Evolutionary conservation across 352 stramenopile species (phyloP), one percentile per base, ranked within the genome.

Genomic region (Globisporangium abappressorium): DNA sequence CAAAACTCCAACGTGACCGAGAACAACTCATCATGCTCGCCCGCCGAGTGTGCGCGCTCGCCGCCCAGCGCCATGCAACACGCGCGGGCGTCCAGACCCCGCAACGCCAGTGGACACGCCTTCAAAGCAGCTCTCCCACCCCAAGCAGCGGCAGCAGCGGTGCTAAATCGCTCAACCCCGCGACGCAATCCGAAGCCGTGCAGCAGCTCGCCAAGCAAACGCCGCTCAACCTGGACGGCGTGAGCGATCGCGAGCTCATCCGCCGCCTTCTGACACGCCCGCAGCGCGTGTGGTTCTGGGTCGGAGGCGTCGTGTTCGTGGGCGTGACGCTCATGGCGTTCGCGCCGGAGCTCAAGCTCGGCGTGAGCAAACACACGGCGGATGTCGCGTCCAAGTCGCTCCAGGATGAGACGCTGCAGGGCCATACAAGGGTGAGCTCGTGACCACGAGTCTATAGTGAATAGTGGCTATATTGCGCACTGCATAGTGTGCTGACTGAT

Each of bases 331-430:
- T 94, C 38, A 75, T 92, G 61, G 87, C 85, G 43, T 94, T 95
- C 36, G 81, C 68, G 1, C 85, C 87, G 0, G 87, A 95, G 65
- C 79, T 95, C 26, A 91, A 92, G 56, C 54, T 90, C 38, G 85
- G 85, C 53, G 79, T 93, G 73, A 95, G 85, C 68, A 90, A 89
- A 57, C 85, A 93, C 66, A 95, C 85, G 46, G 87, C 87, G 0
- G 85, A 95, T n/a, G 80, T 95, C 20, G 87, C 85, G 57, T 90
- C 83, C 36, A 81, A 87, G 53, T 93, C 85, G 34, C 79, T 95
- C 8, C 87, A 95, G 79, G 84, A 95, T 74, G 85, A 95, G 73
- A 92, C 81, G 57, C 81, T 95, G 34, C 74, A 87, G 34, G 78
- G 75, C 46, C 83, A 95, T 72, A 90, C 85, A 34, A 78, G 85